These are phyloP conservation scores for Artemisia annua DNA, from an alignment of 129 eudicot genomes.

Conservation along the genomic window DNA sequence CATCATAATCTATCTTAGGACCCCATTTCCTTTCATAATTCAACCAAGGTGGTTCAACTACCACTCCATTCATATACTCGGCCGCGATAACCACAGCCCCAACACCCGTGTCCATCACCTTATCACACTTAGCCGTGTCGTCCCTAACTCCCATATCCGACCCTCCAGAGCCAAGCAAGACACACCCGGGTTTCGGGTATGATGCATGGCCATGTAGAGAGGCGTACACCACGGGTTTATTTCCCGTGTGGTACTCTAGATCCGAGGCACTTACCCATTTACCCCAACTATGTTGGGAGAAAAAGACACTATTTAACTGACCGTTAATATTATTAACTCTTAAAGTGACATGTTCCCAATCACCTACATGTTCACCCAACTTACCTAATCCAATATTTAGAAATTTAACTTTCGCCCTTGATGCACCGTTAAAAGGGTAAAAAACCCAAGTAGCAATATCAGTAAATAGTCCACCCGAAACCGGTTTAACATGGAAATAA, in stretches of 20 bases:
- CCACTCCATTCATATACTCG: constrained; percentile 43
- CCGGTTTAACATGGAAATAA: constrained; percentile 49
- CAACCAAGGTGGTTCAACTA: constrained; percentile 63
- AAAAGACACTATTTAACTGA: constrained; percentile 38
- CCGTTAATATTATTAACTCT: constrained; percentile 47
- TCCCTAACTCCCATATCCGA: constrained; percentile 55
- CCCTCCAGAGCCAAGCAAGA: constrained; percentile 45
- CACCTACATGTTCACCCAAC: constrained; percentile 59
- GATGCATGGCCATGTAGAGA: constrained; percentile 50
- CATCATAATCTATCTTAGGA: constrained; percentile 55
- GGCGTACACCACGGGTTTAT: constrained; percentile 41
- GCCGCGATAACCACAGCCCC: constrained; percentile 39
- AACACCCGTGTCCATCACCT: constrained; percentile 50
- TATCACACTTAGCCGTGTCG: constrained; percentile 52
- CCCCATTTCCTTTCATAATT: constrained; percentile 78
- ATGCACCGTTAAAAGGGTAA: constrained; percentile 62
- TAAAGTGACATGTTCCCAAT: constrained; percentile 62
- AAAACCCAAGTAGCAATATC: constrained; percentile 59
- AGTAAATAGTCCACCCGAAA: constrained; percentile 44
- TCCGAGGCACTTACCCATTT: constrained; percentile 45
- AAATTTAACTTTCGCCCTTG: constrained; percentile 40
- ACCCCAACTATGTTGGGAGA: constrained; percentile 51
- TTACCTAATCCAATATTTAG: constrained; percentile 33
- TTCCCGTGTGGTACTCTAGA: constrained; percentile 39
- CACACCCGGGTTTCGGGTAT: constrained; percentile 50